Percentiles rank a stretch among this genome's conserved stretches.
These are phyloP conservation scores for Tuber magnatum DNA, from an alignment of 495 filamentous ascomycete genomes.

Conservation along the genomic window DNA sequence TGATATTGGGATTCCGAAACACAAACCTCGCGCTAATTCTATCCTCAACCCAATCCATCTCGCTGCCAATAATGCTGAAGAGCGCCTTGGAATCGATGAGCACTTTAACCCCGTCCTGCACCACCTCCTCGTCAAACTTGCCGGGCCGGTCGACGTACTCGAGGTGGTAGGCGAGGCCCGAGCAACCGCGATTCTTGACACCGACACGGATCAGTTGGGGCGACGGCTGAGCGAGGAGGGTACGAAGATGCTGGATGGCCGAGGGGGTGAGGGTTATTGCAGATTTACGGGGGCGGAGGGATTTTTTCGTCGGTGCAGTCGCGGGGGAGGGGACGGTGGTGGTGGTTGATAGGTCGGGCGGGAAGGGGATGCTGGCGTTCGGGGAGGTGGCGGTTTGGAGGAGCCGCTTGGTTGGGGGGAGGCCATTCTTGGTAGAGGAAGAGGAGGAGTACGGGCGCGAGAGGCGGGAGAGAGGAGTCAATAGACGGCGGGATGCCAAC, in stretches of 20 bases:
- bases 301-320: constrained; percentile 39
- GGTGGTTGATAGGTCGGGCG: neutral
- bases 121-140: constrained; percentile 82
- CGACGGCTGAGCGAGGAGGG: constrained; percentile 68
- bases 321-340: neutral
- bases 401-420: neutral
- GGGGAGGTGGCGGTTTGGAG: constrained; percentile 1
- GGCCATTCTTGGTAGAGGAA: neutral
- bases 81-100: constrained; percentile 93
- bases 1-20: constrained; percentile 96
- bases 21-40: constrained; percentile 83
- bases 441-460: neutral
- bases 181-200: constrained; percentile 92
- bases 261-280: constrained; percentile 75
- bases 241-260: constrained; percentile 68
- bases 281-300: constrained; percentile 77
- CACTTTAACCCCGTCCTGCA: constrained; percentile 93
- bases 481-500: neutral
- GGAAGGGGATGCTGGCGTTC: neutral
- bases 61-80: constrained; percentile 94
- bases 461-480: neutral
- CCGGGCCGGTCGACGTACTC: constrained; percentile 90
- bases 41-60: constrained; percentile 99
- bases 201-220: constrained; percentile 90
- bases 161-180: constrained; percentile 86